Percentiles rank a stretch among this genome's conserved stretches.
These are phyloP conservation scores for Fusarium guadeloupense DNA, from an alignment of 2,329 filamentous ascomycete species.

Conservation along the genomic window DNA sequence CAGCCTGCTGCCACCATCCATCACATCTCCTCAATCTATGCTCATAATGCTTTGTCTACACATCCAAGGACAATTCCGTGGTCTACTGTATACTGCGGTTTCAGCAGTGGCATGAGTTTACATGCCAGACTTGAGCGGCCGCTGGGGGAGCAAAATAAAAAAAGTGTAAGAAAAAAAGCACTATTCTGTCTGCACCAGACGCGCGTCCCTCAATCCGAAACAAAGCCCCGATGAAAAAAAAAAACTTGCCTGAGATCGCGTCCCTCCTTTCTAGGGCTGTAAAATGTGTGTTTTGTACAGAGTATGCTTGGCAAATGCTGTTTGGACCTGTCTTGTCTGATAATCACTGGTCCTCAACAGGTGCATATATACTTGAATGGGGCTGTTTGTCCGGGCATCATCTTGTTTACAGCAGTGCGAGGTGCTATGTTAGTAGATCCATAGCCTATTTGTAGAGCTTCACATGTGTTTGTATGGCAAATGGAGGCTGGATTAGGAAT, in stretches of 20 bases:
- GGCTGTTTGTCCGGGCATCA: background rate
- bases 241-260: slow-evolving; percentile 7
- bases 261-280: slow-evolving; percentile 13
- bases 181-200: slow-evolving; percentile 24
- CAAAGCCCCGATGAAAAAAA: slow-evolving; percentile 21
- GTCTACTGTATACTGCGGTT: slow-evolving; percentile 4
- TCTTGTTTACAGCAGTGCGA: too few species aligned
- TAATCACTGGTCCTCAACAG: background rate
- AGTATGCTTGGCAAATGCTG: background rate
- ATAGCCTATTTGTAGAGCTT: too few species aligned
- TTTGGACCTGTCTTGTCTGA: background rate
- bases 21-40: slow-evolving; percentile 20
- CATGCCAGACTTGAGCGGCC: slow-evolving; percentile 35
- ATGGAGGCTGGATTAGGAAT: too few species aligned
- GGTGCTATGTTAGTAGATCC: too few species aligned
- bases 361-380: background rate
- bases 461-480: too few species aligned
- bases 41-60: background rate
- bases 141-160: slow-evolving; percentile 11
- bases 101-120: slow-evolving; percentile 34
- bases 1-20: background rate
- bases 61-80: slow-evolving; percentile 20
- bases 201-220: slow-evolving; percentile 36
- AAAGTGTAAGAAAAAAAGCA: background rate
- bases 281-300: background rate